Evolutionary conservation across 495 filamentous ascomycete genomes (phyloP).

Genomic region (Cercophora sp.): DNA sequence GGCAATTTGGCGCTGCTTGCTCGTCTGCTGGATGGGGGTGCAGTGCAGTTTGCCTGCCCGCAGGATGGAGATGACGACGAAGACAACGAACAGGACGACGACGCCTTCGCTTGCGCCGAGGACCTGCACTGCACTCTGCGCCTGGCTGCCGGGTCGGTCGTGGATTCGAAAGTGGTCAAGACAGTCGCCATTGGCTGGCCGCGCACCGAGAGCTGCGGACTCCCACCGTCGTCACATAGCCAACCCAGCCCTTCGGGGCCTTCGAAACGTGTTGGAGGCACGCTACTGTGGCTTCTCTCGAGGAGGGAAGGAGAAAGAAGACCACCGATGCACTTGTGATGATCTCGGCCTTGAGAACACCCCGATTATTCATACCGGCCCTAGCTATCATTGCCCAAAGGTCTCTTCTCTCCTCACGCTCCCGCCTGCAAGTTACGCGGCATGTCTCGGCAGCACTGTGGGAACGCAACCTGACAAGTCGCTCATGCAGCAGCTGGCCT

Average conservation of each 20-base stretch:
- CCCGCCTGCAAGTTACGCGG: not conserved
- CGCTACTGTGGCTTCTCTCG: not conserved
- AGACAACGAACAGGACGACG: not conserved
- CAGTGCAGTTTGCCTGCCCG: no score
- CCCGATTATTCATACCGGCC: no score
- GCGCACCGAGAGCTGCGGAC: slow-evolving; percentile 1
- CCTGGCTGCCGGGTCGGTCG: not conserved
- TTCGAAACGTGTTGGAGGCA: not conserved
- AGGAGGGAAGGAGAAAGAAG: not conserved
- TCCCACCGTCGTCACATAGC: not conserved
- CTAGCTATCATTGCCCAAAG: not conserved
- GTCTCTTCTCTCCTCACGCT: not conserved
- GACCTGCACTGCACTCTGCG: no score
- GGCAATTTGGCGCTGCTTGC: no score
- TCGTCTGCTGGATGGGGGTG: no score
- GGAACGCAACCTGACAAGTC: not conserved
- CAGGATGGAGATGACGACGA: not conserved
- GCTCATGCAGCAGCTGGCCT: no score
- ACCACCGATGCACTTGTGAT: not conserved
- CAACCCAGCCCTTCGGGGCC: slow-evolving; percentile 2
- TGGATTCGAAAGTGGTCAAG: not conserved
- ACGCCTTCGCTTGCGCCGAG: not conserved
- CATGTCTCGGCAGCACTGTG: slow-evolving; percentile 1
- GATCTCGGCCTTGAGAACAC: no score
- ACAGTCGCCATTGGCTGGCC: not conserved